Conservation (phyloP, 164 flowering plant genomes). For the Annona cherimola region DNA sequence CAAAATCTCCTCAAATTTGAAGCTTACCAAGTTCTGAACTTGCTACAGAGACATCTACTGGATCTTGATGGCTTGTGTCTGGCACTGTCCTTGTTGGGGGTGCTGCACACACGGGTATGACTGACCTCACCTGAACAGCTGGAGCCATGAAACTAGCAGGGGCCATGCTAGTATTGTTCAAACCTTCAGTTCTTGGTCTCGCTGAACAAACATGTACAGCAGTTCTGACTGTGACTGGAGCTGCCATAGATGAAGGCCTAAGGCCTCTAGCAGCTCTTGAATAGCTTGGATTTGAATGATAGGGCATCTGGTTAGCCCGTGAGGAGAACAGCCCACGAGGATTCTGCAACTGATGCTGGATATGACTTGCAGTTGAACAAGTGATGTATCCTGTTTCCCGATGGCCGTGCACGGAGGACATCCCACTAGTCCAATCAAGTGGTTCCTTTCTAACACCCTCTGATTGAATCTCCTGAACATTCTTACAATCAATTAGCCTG, state of each 20-base stretch:
- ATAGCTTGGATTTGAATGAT: slow-evolving; percentile 12
- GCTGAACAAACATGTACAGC: slow-evolving; percentile 19
- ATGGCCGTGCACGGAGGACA: slow-evolving; percentile 2
- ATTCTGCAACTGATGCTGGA: slow-evolving; percentile 11
- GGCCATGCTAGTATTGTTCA: slow-evolving; percentile 1
- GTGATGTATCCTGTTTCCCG: slow-evolving; percentile 11
- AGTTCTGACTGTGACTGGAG: slow-evolving; percentile 27
- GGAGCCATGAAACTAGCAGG: slow-evolving; percentile 38
- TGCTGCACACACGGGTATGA: slow-evolving; percentile 53
- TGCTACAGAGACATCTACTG: slow-evolving; percentile 14
- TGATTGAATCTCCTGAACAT: slow-evolving; percentile 9
- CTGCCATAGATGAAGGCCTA: slow-evolving; percentile 18
- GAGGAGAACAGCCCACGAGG: slow-evolving; percentile 14
- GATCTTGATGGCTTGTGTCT: slow-evolving; percentile 14
- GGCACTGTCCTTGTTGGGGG: slow-evolving; percentile 32
- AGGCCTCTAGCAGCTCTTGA: not conserved
- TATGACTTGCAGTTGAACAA: slow-evolving; percentile 3
- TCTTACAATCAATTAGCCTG: not conserved
- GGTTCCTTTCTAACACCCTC: slow-evolving; percentile 16
- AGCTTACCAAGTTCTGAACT: slow-evolving; percentile 27
- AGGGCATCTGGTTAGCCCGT: slow-evolving; percentile 9
- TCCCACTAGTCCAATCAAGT: slow-evolving; percentile 5
- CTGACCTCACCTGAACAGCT: slow-evolving; percentile 50
- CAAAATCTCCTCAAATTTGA: slow-evolving; percentile 14
- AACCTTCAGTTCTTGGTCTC: slow-evolving; percentile 16